Evolutionary conservation across 305 asterid species (phyloP), one percentile per base, ranked within the genome.

Genomic region (Petunia hybrid): DNA sequence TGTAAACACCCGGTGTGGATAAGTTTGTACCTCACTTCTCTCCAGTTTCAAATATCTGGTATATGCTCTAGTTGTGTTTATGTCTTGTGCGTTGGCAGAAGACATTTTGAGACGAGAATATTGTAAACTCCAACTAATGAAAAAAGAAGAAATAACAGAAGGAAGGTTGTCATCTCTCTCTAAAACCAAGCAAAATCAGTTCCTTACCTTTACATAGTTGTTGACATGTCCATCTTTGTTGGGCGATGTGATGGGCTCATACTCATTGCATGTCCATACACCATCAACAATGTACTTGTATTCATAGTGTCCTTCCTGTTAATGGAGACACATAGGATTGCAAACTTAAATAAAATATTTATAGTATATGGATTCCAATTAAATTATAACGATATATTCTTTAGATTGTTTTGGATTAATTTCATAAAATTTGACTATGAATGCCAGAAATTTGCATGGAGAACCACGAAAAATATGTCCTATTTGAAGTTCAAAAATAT

Each of bases 231-330:
- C 97, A 70, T 96, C 99, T 53, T 86, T 83, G 90, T 96, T 92
- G 74, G 94, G 93, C 66, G 59, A 59, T 64, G 97, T 92, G 63
- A 86, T 13, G 1, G 76, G 94, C 86, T 96, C 98, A 6, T 82
- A 1, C 74, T 84, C 65, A 78, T 89, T 96, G 90, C 87, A 83
- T 80, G 75, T 60, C 99, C 98, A 94, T 83, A 87, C 87, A n/a
- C 98, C 98, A 76, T 96, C 93, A 41, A 96, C 93, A 14, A 96
- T 81, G 80, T 93, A 96, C 89, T 96, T 94, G 91, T 96, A 94
- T 89, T 96, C 99, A 40, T 92, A 96, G 56, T 4, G 84, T 53
- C 99, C 99, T 91, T 93, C 99, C 99, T 96, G 93, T 81, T 9
- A 75, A 64, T 13, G 69, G 46, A 38, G 39, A 41, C 14, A 69